These are phyloP conservation scores for Chaetomiaceae sp. DNA, from an alignment of 2,329 filamentous ascomycete species.

Conservation along the genomic window DNA sequence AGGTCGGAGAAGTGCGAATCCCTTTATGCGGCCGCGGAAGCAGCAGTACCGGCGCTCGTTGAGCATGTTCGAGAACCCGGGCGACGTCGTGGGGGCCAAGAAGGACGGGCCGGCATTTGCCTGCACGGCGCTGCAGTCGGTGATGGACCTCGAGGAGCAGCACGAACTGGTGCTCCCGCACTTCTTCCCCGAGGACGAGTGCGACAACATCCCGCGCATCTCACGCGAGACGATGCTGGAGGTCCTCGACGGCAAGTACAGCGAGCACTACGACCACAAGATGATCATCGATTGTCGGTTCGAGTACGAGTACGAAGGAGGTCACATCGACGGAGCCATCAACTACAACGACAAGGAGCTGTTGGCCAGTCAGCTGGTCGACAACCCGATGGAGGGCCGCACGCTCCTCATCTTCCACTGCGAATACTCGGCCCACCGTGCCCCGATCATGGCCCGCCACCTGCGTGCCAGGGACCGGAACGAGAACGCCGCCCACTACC, in stretches of 20 bases:
- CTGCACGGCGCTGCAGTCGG: constrained; percentile 61
- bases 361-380: constrained; percentile 74
- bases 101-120: constrained; percentile 47
- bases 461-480: constrained; percentile 85
- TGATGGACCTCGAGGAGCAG: constrained; percentile 78
- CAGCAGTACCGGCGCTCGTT: constrained; percentile 87
- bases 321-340: constrained; percentile 87
- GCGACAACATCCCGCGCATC: constrained; percentile 85
- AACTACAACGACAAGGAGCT: constrained; percentile 97
- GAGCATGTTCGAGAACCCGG: constrained; percentile 96
- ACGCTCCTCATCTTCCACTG: constrained; percentile 92
- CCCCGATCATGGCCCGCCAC: constrained; percentile 92
- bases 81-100: constrained; percentile 80
- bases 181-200: constrained; percentile 73
- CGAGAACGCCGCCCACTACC: constrained; percentile 81
- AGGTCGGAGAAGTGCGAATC: constrained; percentile 67
- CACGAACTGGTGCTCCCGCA: constrained; percentile 75
- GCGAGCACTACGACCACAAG: constrained; percentile 70
- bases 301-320: constrained; percentile 97
- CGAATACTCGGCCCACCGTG: constrained; percentile 96
- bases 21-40: constrained; percentile 71
- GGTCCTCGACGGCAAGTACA: constrained; percentile 82
- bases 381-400: constrained; percentile 59
- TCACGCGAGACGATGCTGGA: constrained; percentile 74
- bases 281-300: constrained; percentile 95